Base-by-base conservation (phyloP, 148 eudicot genomes). In the Vaccinium macrocarpon region DNA sequence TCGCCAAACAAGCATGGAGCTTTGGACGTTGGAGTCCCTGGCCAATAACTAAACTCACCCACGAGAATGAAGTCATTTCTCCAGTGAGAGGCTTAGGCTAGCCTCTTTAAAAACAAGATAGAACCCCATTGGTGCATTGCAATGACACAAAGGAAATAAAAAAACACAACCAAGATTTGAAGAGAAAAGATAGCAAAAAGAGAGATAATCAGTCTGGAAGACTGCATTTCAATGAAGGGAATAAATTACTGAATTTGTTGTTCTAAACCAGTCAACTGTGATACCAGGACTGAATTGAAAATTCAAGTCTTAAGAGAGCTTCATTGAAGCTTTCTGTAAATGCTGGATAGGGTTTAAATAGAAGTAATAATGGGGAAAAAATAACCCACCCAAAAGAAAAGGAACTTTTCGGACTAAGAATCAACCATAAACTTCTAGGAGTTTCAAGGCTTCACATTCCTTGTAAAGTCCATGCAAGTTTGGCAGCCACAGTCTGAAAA, bases 401-500 rank as follows among this genome's bases (percentile, higher is more conserved):
- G 16, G 55, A 70, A 53, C 25, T 50, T 51, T 61, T 64, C 25
- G 27, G 57, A 49, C 66, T 64, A 70, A 5, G 52, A 61, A 29
- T 27, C 21, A 12, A 29, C 10, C 38, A 18, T 72, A 15, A 16
- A 7, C 10, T 53, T 52, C 38, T 2, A 13, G 79, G 56, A 35
- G 66, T 52, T 51, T 88, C 84, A 87, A 38, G 53, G 66, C 61
- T 88, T 82, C 46, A 87, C 86, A 68, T 91, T 92, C 61, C 85
- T 89, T 8, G 90, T 92, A 89, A 88, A 94, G 82, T 92, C 95
- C 27, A 86, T 83, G 88, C 97, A 94, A 18, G 90, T 85, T 86
- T 91, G 94, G 85, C 97, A 94, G 79, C 59, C 13, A 83, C 97
- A 94, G 81, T 92, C 92, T 52, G 91, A 83, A 86, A 94, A 94